Base-by-base conservation (phyloP, 2,329 filamentous ascomycete species). In the Parasarocladium wereldwijsianum region DNA sequence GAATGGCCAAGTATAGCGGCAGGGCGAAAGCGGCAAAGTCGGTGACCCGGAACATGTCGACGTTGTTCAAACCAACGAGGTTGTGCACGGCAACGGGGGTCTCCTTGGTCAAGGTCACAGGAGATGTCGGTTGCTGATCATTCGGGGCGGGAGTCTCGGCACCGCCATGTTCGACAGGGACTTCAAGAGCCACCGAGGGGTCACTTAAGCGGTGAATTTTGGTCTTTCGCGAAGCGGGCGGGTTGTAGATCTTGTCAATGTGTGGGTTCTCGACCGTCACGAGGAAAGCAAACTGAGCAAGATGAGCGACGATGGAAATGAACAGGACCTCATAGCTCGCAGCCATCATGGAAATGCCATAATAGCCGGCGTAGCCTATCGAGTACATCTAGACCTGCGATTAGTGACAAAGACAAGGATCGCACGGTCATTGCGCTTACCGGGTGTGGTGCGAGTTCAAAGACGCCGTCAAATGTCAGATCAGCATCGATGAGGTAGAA, bases 401-500 rank as follows among this genome's bases (percentile, higher is more conserved):
- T n/a, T n/a, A n/a, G n/a, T n/a, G n/a, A n/a, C n/a, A n/a, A n/a
- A n/a, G n/a, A n/a, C n/a, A n/a, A n/a, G n/a, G n/a, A n/a, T n/a
- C n/a, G n/a, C n/a, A n/a, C n/a, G n/a, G n/a, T n/a, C n/a, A n/a
- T n/a, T n/a, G n/a, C n/a, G n/a, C n/a, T n/a, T n/a, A n/a, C n/a
- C 38, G 87, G 87, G 51, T 96, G 90, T 18, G 90, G 90, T 13
- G 90, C 90, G 77, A 98, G 92, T 58, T 98, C 90, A 51, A 96
- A 98, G 38, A 98, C 90, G 33, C 90, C 90, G 49, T 98, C 90
- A 53, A 98, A 98, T 29, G 86, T 96, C 51, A 98, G 65, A 49
- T 93, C 84, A 58, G 96, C 86, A 55, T 98, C 90, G 52, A 98
- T 83, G 47, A 98, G 76, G 57, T 85, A 98, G 65, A 96, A 98